Evolutionary conservation across 495 filamentous ascomycete genomes (phyloP).

Genomic region (Talaromyces stipitatus): DNA sequence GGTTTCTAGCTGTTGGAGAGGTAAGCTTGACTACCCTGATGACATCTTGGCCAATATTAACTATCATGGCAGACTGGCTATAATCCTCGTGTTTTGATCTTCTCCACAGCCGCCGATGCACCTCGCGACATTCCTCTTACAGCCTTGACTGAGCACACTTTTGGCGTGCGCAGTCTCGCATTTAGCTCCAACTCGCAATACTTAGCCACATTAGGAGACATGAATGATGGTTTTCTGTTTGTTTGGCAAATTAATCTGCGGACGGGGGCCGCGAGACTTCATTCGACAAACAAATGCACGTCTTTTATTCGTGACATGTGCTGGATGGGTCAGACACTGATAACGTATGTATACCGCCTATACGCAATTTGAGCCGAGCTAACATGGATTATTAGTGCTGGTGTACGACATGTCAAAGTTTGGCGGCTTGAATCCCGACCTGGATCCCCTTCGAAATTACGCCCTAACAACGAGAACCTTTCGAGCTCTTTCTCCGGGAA

Average conservation of each 20-base stretch:
- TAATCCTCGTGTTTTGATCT: constrained; percentile 83
- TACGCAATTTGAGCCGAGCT: background rate
- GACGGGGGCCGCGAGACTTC: constrained; percentile 76
- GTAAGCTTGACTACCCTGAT: constrained; percentile 27
- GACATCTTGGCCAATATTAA: background rate
- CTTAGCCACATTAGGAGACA: constrained; percentile 77
- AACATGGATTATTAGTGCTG: constrained; percentile 45
- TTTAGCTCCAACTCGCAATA: constrained; percentile 85
- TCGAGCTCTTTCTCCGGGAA: constrained; percentile 31
- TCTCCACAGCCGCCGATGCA: constrained; percentile 65
- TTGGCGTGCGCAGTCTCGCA: constrained; percentile 78
- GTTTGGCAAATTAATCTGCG: constrained; percentile 79
- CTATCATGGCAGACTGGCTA: constrained; percentile 63
- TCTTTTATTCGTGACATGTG: constrained; percentile 72
- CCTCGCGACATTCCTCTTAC: constrained; percentile 76
- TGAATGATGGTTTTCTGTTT: constrained; percentile 91
- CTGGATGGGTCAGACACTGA: constrained; percentile 70
- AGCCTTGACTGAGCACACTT: constrained; percentile 81
- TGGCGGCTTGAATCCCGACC: constrained; percentile 64
- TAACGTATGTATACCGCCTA: constrained; percentile 45
- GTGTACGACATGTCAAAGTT: constrained; percentile 86
- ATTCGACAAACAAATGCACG: constrained; percentile 92
- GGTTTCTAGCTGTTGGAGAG: constrained; percentile 86
- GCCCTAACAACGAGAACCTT: constrained; percentile 30
- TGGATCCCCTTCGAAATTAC: constrained; percentile 41